Conservation (phyloP, 495 filamentous ascomycete genomes). For the Aspergillus nidulans region DNA sequence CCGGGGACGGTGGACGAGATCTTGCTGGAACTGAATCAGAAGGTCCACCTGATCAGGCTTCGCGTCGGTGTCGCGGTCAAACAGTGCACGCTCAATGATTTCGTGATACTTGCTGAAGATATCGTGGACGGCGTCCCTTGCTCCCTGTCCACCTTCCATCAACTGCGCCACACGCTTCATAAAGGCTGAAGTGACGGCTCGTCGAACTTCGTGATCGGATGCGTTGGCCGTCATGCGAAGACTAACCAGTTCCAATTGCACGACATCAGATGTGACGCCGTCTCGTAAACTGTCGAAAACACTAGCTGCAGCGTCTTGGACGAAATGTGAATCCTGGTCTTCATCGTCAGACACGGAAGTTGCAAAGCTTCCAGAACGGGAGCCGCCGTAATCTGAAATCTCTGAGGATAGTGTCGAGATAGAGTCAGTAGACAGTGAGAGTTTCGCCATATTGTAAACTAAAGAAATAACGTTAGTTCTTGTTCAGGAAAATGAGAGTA, state of each 20-base stretch:
- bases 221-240: constrained; percentile 86
- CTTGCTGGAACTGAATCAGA: constrained; percentile 73
- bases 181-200: constrained; percentile 79
- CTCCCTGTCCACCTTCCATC: constrained; percentile 53
- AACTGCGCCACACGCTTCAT: constrained; percentile 75
- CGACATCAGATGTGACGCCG: constrained; percentile 72
- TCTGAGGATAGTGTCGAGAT: constrained; percentile 67
- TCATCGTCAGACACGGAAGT: constrained; percentile 57
- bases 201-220: constrained; percentile 79
- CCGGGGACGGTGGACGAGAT: constrained; percentile 57
- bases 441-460: constrained; percentile 65
- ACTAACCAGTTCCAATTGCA: constrained; percentile 84
- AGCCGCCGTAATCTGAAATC: constrained; percentile 35
- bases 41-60: constrained; percentile 81
- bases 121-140: constrained; percentile 61
- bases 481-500: constrained; percentile 21
- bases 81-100: constrained; percentile 54
- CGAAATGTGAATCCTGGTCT: constrained; percentile 66
- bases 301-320: constrained; percentile 79
- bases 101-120: constrained; percentile 53
- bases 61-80: constrained; percentile 52
- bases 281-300: constrained; percentile 77
- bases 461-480: constrained; percentile 19
- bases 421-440: constrained; percentile 70
- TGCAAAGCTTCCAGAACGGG: constrained; percentile 47